These are phyloP conservation scores for Setomelanomma holmii DNA, from an alignment of 2,329 filamentous ascomycete species.

Conservation along the genomic window DNA sequence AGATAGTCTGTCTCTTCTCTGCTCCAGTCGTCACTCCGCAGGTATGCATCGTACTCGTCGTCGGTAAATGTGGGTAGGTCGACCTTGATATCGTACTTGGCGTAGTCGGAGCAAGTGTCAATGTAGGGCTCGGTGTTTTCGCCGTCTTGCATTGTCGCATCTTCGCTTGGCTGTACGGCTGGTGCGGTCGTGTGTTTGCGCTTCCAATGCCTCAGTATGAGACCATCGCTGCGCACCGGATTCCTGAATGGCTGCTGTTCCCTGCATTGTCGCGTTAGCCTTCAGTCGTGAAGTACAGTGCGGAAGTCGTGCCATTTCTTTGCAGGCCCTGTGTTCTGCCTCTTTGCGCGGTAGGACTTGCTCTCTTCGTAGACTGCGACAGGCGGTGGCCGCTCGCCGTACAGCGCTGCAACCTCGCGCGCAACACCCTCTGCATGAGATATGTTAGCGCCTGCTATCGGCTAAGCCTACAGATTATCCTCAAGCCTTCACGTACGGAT, in stretches of 20 bases:
- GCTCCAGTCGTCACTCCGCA: constrained; percentile 82
- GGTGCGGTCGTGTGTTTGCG: constrained; percentile 58
- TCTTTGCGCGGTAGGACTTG: constrained; percentile 49
- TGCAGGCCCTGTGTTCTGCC: constrained; percentile 47
- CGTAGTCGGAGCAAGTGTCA: constrained; percentile 67
- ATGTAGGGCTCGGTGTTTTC: constrained; percentile 45
- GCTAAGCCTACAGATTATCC: neutral
- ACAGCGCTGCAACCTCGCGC: constrained; percentile 50
- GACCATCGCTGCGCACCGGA: constrained; percentile 73
- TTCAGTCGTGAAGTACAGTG: neutral
- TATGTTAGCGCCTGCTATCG: constrained; percentile 1
- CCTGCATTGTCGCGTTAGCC: constrained; percentile 23
- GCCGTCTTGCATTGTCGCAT: constrained; percentile 40
- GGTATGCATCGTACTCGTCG: constrained; percentile 79
- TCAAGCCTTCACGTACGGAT: constrained; percentile 54
- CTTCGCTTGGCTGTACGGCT: constrained; percentile 39
- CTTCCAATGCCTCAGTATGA: constrained; percentile 83
- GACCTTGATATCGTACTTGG: constrained; percentile 86
- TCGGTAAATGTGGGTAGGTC: constrained; percentile 82
- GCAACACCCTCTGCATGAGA: constrained; percentile 45
- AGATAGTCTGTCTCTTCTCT: constrained; percentile 95
- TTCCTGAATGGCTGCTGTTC: constrained; percentile 70
- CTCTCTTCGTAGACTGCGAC: constrained; percentile 51
- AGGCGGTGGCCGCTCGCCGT: constrained; percentile 51
- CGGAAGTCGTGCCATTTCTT: constrained; percentile 44